phyloP scores from a whole-genome alignment of 2,329 filamentous ascomycete genomes.

The Lojkania enalia region DNA sequence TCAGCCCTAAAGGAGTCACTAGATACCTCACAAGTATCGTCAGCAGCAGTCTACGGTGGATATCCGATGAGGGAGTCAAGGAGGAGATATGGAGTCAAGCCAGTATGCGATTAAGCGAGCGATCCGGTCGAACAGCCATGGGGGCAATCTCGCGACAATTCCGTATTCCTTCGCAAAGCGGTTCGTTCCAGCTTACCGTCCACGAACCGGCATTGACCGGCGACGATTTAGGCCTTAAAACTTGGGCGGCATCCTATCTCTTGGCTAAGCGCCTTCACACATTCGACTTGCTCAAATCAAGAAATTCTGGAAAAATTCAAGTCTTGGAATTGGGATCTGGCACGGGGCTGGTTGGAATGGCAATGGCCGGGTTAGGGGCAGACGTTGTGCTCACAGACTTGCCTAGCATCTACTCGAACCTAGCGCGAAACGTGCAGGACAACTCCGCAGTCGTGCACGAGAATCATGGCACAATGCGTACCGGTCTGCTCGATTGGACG shows the following conservation, averaged over 20 bases:
- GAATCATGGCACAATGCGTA: conserved; percentile 61
- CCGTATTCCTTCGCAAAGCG: conserved; percentile 54
- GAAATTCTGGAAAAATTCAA: conserved; percentile 14
- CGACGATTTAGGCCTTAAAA: conserved; percentile 89
- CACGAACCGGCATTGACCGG: conserved; percentile 86
- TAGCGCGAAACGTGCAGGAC: conserved; percentile 69
- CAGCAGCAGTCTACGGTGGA: conserved; percentile 68
- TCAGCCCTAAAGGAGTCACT: conserved; percentile 56
- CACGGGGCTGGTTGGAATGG: conserved; percentile 86
- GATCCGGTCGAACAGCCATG: conserved; percentile 77
- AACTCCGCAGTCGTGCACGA: conserved; percentile 63
- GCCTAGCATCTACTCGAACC: conserved; percentile 79
- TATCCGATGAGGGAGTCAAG: conserved; percentile 65
- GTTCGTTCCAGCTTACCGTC: conserved; percentile 63
- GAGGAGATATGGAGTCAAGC: conserved; percentile 78
- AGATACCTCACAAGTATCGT: conserved; percentile 72
- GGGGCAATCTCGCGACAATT: conserved; percentile 65
- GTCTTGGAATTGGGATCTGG: conserved; percentile 84
- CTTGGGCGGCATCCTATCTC: conserved; percentile 89
- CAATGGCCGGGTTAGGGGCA: conserved; percentile 72
- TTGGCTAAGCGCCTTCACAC: conserved; percentile 70
- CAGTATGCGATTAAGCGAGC: conserved; percentile 77
- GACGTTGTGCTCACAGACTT: conserved; percentile 79
- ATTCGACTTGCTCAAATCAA: conserved; percentile 27
- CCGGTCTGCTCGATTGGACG: conserved; percentile 74